A percentile compares a stretch with the other conserved stretches of the same genome.
Conservation (phyloP, 148 eudicot species). For the Heliamphora exappendiculata region DNA sequence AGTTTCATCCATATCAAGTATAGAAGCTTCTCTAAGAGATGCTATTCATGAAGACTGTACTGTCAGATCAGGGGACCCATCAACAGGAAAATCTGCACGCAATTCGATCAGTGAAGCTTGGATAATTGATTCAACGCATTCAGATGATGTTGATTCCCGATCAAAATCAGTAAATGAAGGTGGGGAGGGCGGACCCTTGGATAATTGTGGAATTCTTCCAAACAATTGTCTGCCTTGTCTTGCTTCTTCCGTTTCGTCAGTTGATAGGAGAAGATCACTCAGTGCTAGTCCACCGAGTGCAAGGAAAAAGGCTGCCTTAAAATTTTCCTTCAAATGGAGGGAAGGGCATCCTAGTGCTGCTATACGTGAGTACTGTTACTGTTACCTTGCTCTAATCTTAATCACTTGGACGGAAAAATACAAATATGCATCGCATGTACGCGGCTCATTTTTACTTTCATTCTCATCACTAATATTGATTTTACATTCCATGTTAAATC, state of each 20-base stretch:
- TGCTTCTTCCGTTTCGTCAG: conserved; percentile 50
- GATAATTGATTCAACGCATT: conserved; percentile 29
- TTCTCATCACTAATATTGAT: not conserved
- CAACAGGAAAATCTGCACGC: conserved; percentile 38
- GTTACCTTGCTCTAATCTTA: not conserved
- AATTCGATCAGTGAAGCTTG: conserved; percentile 42
- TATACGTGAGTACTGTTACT: conserved; percentile 35
- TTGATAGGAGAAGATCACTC: conserved; percentile 68
- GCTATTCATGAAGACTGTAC: conserved; percentile 17
- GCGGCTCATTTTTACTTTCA: not conserved
- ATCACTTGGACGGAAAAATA: not conserved
- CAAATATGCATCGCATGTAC: not conserved
- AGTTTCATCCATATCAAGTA: conserved; percentile 27
- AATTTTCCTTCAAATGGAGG: conserved; percentile 77
- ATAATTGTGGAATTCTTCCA: conserved; percentile 66
- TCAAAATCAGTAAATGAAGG: conserved; percentile 35
- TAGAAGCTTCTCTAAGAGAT: conserved; percentile 29
- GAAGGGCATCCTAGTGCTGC: conserved; percentile 57
- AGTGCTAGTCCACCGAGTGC: conserved; percentile 61
- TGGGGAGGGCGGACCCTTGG: conserved; percentile 48
- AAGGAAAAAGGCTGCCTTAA: conserved; percentile 57
- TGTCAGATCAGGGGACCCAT: conserved; percentile 23
- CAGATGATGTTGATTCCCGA: conserved; percentile 13
- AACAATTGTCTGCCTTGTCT: conserved; percentile 81
- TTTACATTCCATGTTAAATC: not conserved